phyloP scores from a whole-genome alignment of 1,139 yeast genomes.

The Zygotorulaspora mrakii region DNA sequence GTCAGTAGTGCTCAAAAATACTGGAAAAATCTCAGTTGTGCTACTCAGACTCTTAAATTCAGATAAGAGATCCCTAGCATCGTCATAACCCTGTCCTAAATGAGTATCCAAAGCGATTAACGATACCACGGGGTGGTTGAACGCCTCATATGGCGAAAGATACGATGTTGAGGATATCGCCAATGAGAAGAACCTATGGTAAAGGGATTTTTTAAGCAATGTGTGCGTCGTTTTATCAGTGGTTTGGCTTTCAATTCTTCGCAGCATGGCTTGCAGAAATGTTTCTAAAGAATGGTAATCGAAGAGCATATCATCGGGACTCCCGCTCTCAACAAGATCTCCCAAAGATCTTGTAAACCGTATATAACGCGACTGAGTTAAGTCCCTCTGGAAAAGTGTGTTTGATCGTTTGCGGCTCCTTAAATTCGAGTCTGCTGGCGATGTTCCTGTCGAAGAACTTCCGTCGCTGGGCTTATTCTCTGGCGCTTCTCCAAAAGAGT shows the following conservation, averaged over 20 bases:
- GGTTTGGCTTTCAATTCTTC: conserved; percentile 35
- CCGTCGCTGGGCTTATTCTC: neutral
- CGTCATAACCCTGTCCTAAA: conserved; percentile 40
- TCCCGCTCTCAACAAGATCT: conserved; percentile 34
- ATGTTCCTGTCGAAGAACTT: conserved; percentile 4
- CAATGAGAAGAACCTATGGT: conserved; percentile 56
- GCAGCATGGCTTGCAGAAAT: conserved; percentile 35
- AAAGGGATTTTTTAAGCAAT: conserved; percentile 46
- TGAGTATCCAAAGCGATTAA: conserved; percentile 52
- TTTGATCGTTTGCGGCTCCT: conserved; percentile 30
- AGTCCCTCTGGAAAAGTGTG: conserved; percentile 33
- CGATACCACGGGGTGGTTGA: conserved; percentile 85
- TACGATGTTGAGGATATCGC: conserved; percentile 55
- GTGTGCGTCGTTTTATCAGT: conserved; percentile 24
- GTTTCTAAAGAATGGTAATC: conserved; percentile 38
- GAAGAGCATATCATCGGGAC: conserved; percentile 30
- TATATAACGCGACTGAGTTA: conserved; percentile 40
- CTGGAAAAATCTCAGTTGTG: conserved; percentile 43
- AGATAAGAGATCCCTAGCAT: conserved; percentile 52
- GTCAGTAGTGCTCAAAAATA: conserved; percentile 56
- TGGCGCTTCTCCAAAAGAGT: conserved; percentile 1
- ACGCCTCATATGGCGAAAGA: conserved; percentile 78
- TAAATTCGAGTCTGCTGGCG: neutral
- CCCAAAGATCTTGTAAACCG: conserved; percentile 46
- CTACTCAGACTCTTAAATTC: conserved; percentile 43